Percentiles rank a stretch among this genome's conserved stretches.
phyloP scores from a whole-genome alignment of 192 early-diverging fungal species.

The Podila clonocystis region DNA sequence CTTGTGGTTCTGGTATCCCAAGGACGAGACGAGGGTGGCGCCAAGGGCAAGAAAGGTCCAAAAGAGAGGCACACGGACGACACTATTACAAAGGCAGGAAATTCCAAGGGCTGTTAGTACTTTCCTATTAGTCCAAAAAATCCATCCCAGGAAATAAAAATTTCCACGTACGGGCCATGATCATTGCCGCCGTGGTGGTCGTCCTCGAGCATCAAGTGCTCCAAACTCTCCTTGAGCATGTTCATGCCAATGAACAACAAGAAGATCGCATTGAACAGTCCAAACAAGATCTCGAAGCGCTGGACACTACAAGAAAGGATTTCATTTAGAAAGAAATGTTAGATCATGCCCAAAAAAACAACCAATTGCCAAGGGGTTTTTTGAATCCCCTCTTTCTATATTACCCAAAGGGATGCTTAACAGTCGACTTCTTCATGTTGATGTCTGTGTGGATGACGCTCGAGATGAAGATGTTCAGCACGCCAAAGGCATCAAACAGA shows the following conservation, averaged over 20 bases:
- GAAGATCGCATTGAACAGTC: conserved; percentile 60
- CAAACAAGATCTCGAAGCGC: conserved; percentile 63
- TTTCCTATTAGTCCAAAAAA: background rate
- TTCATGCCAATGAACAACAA: conserved; percentile 68
- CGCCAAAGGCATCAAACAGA: conserved; percentile 68
- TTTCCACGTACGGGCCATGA: conserved; percentile 41
- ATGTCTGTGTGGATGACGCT: conserved; percentile 54
- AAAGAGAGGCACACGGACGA: conserved; percentile 49
- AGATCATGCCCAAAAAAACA: background rate
- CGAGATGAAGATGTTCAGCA: conserved; percentile 63
- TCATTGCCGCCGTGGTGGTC: conserved; percentile 50
- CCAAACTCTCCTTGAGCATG: conserved; percentile 65
- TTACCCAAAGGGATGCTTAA: conserved; percentile 69
- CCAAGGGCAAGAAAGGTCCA: conserved; percentile 51
- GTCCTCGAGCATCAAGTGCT: conserved; percentile 64
- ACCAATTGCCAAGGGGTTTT: background rate
- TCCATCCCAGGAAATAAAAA: background rate
- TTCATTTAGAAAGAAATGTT: background rate
- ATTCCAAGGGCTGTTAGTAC: background rate
- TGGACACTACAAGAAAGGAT: conserved; percentile 50
- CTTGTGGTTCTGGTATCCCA: conserved; percentile 62
- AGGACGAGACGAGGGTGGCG: conserved; percentile 54
- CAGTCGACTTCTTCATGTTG: conserved; percentile 52
- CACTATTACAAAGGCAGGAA: conserved; percentile 2
- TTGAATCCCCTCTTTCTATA: background rate